These are phyloP conservation scores for Fraxinus velutina DNA, from an alignment of 305 asterid genomes.

Conservation along the genomic window DNA sequence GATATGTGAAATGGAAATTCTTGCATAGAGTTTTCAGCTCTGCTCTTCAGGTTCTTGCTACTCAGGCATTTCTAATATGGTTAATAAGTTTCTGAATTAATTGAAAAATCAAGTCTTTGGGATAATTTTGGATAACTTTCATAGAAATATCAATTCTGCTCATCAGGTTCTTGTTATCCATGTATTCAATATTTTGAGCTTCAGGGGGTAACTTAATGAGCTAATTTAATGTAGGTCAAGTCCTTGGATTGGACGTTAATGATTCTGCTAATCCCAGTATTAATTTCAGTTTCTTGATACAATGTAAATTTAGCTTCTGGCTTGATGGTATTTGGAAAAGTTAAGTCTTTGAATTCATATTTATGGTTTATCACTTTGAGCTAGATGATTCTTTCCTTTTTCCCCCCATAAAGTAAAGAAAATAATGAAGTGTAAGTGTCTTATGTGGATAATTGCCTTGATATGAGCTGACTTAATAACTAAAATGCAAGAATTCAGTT, in stretches of 20 bases:
- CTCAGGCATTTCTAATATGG: constrained; percentile 52
- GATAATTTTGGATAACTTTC: constrained; percentile 7
- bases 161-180: constrained; percentile 10
- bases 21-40: constrained; percentile 90
- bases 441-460: background rate
- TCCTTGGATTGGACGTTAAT: background rate
- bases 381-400: background rate
- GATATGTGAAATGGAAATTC: constrained; percentile 91
- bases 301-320: constrained; percentile 9
- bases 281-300: background rate
- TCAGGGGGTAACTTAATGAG: background rate
- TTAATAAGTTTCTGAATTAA: background rate
- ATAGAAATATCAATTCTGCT: background rate
- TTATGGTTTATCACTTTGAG: background rate
- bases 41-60: constrained; percentile 92
- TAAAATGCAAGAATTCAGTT: background rate
- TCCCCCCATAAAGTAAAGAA: background rate
- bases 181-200: constrained; percentile 1
- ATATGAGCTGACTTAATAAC: background rate
- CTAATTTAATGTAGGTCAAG: background rate
- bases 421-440: background rate
- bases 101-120: constrained; percentile 7
- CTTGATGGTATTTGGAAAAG: constrained; percentile 1
- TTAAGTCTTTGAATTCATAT: background rate
- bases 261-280: background rate